Evolutionary conservation across 2,329 filamentous ascomycete species (phyloP), one percentile per base, ranked within the genome.

Genomic region (Neofusicoccum ribis): DNA sequence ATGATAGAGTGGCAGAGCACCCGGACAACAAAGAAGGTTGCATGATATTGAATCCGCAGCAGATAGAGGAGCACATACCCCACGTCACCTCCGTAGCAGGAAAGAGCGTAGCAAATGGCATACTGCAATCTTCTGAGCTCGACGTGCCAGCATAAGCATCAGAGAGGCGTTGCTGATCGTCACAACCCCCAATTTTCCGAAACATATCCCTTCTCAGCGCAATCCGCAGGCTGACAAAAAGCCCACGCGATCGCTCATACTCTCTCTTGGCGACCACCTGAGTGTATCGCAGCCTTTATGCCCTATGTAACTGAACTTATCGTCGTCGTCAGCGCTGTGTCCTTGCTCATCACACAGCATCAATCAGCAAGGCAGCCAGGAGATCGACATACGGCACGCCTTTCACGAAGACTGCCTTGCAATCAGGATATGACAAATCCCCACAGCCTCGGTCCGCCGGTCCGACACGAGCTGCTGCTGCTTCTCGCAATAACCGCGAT

Each of bases 111-210:
- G 27, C 6, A 31, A 31, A 31, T 31, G 27, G 27, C 27, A 31
- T 1, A 31, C 27, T 6, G 27, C 27, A 31, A 31, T 31, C 27
- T 31, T 31, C 27, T 31, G 27, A 31, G 27, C 27, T 31, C 27
- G 27, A 31, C 27, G 6, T 31, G 27, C 27, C 27, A 31, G 46
- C 46, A 49, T 49, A 49, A 49, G 46, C 12, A 49, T 49, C 46
- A 49, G 31, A 31, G 27, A 31, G 27, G 27, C 27, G 27, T 31
- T 1, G 27, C 27, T 31, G 27, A 31, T 31, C 27, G 6, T 31
- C 27, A 17, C 37, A 15, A 43, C n/a, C 39, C 52, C 52, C 52
- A 43, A n/a, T 56, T 56, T 56, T 43, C 52, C 39, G 52, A 56
- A 56, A 56, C 52, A 56, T 41, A 39, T 56, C 27, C 52, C 37